Evolutionary conservation across 306 rosid genomes (phyloP), one percentile per base, ranked within the genome.

Genomic region (Prunus mira): DNA sequence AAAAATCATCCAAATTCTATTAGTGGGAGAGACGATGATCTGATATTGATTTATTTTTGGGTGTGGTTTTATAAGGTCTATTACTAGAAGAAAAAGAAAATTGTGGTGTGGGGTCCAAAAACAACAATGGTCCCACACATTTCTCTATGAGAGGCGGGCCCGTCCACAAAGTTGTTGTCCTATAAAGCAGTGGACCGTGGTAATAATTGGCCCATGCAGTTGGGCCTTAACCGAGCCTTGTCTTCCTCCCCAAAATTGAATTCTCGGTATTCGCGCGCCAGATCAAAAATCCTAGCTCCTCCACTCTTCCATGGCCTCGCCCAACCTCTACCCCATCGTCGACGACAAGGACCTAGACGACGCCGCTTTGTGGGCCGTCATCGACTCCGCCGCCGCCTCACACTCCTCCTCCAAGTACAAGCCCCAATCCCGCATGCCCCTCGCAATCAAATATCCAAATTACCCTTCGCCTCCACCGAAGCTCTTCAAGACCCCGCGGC

Each of bases 291-390:
- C 15, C 28, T 28, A 27, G 58, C 3, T 18, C 58, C 49, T 11
- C 27, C 43, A 63, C 10, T 2, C n/a, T 27, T 3, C 60, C 60
- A 86, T 90, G 92, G 82, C 91, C 9, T 83, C 88, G 18, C 85
- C 87, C 2, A 32, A 65, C 2, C n/a, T 86, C 45, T 84, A 84
- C 56, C 79, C 93, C 2, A 73, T 78, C 73, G 75, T 80, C 51
- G 96, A 91, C 81, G 98, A 94, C 81, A 90, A 88, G 57, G 97
- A 93, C 61, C 88, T 94, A 56, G 98, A 91, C 86, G 98, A 94
- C 76, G 96, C 87, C 2, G 91, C 91, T 45, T 52, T 94, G 38
- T 94, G 98, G 98, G 98, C 96, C 2, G 91, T 94, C 49, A 91
- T 94, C 49, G 98, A 94, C 74, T 87, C 95, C 60, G 96, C 97